Evolutionary conservation across 2,329 filamentous ascomycete species (phyloP), one percentile per base, ranked within the genome.

Genomic region (Penicillium verrucosum): DNA sequence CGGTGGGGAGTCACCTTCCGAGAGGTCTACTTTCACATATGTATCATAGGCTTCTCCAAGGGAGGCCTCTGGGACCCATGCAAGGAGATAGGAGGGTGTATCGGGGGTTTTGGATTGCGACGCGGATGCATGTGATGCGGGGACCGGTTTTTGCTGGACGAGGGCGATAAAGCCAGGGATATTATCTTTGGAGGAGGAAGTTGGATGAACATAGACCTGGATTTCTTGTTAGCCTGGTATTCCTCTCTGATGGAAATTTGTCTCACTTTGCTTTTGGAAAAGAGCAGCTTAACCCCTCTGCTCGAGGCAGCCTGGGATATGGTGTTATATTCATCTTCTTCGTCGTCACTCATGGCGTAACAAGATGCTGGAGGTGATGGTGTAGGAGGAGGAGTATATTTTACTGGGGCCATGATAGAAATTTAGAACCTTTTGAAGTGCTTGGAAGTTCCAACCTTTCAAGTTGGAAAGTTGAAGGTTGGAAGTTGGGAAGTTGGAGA

Each of bases 291-390:
- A 44, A 99, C 94, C 1, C 93, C 94, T 63, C 85, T 85, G 0
- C 89, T 89, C 2, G 85, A 86, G 64, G 84, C 85, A 4, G 85
- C 84, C 70, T 95, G 90, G 5, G 90, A 89, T 68, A 99, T 91
- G 18, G 92, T 97, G 73, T 95, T 90, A 78, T 99, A 99, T 43
- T 90, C 94, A 65, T 89, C 89, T 76, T 97, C 94, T 62, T 96
- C 92, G 70, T 96, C 92, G 78, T 99, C 95, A 75, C 90, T 96
- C 81, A 97, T 81, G 70, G 93, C 93, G 80, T 96, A 97, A 80
- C 93, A 94, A 68, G 91, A 96, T 51, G 87, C 90, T 3, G 89
- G 84, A 2, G 92, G 92, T 36, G 92, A 97, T 14, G 85, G 81
- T 51, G 74, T 74, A 9, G 73, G 67, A 51, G 74, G 73, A 64